phyloP scores from a whole-genome alignment of 768 basidiomycete species.

The Pleurotus salmoneostramineus region DNA sequence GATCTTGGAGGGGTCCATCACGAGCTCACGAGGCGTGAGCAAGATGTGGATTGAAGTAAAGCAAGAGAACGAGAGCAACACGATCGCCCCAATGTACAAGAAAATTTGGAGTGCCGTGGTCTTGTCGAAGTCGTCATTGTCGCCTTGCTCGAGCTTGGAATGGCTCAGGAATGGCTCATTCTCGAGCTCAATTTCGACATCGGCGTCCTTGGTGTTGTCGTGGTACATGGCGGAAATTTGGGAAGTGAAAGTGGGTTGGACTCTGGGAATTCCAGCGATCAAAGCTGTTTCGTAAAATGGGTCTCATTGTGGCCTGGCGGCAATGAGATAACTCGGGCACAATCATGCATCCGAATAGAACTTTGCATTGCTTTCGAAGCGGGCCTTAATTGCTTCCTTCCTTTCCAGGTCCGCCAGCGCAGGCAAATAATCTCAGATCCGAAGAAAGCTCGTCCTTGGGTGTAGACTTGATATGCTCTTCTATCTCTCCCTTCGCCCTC shows the following conservation, averaged over 20 bases:
- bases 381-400: too few species aligned
- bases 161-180: neutral
- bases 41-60: neutral
- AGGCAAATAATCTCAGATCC: too few species aligned
- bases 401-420: too few species aligned
- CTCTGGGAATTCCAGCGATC: neutral
- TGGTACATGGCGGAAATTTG: neutral
- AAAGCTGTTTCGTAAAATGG: neutral
- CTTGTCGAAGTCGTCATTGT: neutral
- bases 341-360: too few species aligned
- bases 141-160: neutral
- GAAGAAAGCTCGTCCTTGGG: too few species aligned
- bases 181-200: neutral
- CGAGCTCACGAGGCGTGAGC: neutral
- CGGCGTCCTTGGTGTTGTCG: neutral
- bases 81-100: neutral
- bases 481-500: too few species aligned
- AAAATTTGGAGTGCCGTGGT: neutral
- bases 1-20: neutral
- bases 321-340: too few species aligned
- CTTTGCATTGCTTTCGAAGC: too few species aligned
- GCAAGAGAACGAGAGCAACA: constrained; percentile 1
- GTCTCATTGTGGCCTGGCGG: neutral
- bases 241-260: neutral
- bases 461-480: too few species aligned